These are phyloP conservation scores for Neonectria magnoliae DNA, from an alignment of 2,329 filamentous ascomycete species.

Conservation along the genomic window DNA sequence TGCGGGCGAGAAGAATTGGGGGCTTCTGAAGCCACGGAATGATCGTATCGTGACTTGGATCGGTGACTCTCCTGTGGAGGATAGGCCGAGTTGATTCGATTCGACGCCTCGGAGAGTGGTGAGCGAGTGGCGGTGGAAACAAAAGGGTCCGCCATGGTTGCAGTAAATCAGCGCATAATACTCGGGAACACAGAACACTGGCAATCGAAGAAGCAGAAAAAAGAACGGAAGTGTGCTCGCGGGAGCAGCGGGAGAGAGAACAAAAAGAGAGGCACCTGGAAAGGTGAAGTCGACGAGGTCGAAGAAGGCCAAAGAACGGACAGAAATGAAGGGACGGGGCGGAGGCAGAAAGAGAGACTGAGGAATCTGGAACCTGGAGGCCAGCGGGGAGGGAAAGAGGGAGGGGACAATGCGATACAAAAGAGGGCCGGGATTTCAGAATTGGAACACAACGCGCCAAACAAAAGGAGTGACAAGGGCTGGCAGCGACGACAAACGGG, in stretches of 20 bases:
- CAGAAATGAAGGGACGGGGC: slow-evolving; percentile 1
- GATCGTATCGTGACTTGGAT: slow-evolving; percentile 46
- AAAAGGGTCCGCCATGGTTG: slow-evolving; percentile 47
- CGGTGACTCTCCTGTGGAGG: slow-evolving; percentile 40
- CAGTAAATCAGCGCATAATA: slow-evolving; percentile 50
- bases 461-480: slow-evolving; percentile 20
- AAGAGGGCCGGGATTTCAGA: slow-evolving; percentile 7
- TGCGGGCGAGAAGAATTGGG: slow-evolving; percentile 28
- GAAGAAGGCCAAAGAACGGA: slow-evolving; percentile 1
- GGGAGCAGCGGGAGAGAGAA: background rate
- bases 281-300: slow-evolving; percentile 1
- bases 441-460: slow-evolving; percentile 21
- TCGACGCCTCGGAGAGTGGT: slow-evolving; percentile 59
- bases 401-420: slow-evolving; percentile 20
- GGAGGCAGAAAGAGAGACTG: slow-evolving; percentile 20
- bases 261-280: slow-evolving; percentile 25
- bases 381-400: slow-evolving; percentile 21
- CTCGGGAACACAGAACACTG: slow-evolving; percentile 26
- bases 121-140: slow-evolving; percentile 46
- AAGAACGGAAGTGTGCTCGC: slow-evolving; percentile 7
- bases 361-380: slow-evolving; percentile 22
- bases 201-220: slow-evolving; percentile 23
- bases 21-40: slow-evolving; percentile 26
- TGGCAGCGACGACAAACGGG: slow-evolving; percentile 32
- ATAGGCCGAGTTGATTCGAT: slow-evolving; percentile 57